Conservation (phyloP, 176 grass and related monocot species). For the Rhynchospora pubera region DNA sequence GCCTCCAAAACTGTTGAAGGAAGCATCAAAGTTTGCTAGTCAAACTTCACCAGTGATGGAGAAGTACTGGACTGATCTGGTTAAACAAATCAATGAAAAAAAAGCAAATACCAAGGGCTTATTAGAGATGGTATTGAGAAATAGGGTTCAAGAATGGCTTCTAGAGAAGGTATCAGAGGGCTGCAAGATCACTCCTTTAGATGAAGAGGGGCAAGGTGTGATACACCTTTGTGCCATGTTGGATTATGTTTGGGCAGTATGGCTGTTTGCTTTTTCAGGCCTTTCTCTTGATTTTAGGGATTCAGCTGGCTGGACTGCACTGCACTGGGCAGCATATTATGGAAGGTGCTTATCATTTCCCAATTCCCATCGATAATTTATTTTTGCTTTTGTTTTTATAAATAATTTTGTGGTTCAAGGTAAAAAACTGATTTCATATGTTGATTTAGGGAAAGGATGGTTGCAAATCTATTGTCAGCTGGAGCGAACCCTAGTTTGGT, state of each 20-base stretch:
- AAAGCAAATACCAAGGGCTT: constrained; percentile 36
- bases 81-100: constrained; percentile 34
- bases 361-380: not conserved
- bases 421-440: not conserved
- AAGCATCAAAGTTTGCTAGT: constrained; percentile 49
- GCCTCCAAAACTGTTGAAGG: constrained; percentile 42
- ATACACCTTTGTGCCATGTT: constrained; percentile 92
- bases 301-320: constrained; percentile 83
- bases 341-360: constrained; percentile 56
- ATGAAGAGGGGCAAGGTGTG: constrained; percentile 75
- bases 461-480: constrained; percentile 84
- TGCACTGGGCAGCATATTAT: constrained; percentile 83
- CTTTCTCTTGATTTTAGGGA: constrained; percentile 97
- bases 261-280: constrained; percentile 61
- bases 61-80: constrained; percentile 70
- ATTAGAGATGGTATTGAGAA: constrained; percentile 72
- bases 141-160: constrained; percentile 96
- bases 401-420: not conserved
- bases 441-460: constrained; percentile 80
- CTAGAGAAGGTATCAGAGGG: constrained; percentile 72
- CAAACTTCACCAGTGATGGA: constrained; percentile 54
- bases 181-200: constrained; percentile 49
- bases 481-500: constrained; percentile 97
- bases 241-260: constrained; percentile 80
- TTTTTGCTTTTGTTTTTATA: not conserved